These are phyloP conservation scores for Akanthomyces muscarius DNA, from an alignment of 2,329 filamentous ascomycete genomes.

Conservation along the genomic window DNA sequence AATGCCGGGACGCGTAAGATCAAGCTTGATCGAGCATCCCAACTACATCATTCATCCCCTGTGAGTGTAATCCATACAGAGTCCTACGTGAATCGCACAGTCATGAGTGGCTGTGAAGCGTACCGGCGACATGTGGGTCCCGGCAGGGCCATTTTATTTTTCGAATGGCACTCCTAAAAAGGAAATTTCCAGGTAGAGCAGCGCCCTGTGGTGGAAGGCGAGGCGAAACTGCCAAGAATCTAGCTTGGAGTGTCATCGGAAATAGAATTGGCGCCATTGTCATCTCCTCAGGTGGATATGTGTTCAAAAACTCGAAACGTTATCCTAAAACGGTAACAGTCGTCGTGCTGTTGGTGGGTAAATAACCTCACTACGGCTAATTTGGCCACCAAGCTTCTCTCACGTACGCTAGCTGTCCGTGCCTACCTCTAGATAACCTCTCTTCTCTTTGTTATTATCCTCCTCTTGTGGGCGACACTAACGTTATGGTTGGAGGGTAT, in stretches of 20 bases:
- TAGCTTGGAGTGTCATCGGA: background rate
- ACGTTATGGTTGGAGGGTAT: too few relatives aligned
- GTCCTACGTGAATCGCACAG: background rate
- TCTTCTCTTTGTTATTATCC: too few relatives aligned
- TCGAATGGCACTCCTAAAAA: conserved; percentile 11
- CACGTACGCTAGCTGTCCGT: too few relatives aligned
- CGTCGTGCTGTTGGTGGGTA: too few relatives aligned
- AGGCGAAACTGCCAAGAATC: conserved; percentile 3
- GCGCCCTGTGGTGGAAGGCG: background rate
- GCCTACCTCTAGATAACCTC: too few relatives aligned
- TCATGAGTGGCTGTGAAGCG: background rate
- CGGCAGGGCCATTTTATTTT: background rate
- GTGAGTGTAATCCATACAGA: background rate
- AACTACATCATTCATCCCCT: background rate
- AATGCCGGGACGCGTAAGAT: background rate
- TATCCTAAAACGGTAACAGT: background rate
- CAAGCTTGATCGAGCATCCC: background rate
- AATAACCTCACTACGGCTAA: background rate
- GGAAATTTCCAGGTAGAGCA: conserved; percentile 1
- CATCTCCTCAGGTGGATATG: background rate
- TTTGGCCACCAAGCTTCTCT: too few relatives aligned
- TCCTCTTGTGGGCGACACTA: too few relatives aligned
- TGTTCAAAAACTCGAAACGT: background rate
- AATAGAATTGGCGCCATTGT: background rate
- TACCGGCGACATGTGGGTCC: background rate